A percentile compares a stretch with the other conserved stretches of the same genome.
phyloP scores from a whole-genome alignment of 306 rosid genomes.

The Macrotyloma uniflorum region DNA sequence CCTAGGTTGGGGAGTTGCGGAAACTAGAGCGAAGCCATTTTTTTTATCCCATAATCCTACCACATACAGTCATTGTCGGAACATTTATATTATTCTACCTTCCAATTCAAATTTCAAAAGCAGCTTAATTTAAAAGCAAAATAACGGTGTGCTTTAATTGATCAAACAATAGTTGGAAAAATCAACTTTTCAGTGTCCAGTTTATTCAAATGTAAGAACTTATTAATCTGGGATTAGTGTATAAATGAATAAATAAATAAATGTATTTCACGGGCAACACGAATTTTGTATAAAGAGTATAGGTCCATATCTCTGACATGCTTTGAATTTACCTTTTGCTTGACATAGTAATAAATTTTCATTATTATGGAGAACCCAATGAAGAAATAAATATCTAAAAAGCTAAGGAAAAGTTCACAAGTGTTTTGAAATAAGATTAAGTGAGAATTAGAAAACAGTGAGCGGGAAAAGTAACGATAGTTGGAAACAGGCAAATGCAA shows the following conservation, averaged over 20 bases:
- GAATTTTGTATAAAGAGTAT: neutral
- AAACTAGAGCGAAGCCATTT: no score
- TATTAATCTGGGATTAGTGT: no score
- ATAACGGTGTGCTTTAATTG: neutral
- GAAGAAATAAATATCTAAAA: neutral
- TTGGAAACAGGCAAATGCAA: slow-evolving; percentile 33
- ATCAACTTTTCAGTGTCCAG: neutral
- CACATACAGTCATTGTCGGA: neutral
- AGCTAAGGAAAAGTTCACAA: neutral
- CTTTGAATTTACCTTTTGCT: neutral
- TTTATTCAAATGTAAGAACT: neutral
- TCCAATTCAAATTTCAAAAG: slow-evolving; percentile 25
- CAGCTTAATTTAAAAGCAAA: neutral
- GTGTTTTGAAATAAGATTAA: neutral
- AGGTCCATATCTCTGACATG: neutral
- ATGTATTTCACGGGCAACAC: neutral
- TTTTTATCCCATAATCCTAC: no score
- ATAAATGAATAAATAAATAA: neutral
- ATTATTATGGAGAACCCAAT: neutral
- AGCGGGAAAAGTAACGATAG: slow-evolving; percentile 32
- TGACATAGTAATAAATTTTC: neutral
- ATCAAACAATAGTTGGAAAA: neutral
- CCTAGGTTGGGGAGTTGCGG: no score
- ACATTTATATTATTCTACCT: neutral
- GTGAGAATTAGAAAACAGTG: slow-evolving; percentile 14